Evolutionary conservation across 2,329 filamentous ascomycete genomes (phyloP), one percentile per base, ranked within the genome.

Genomic region (Ophiostoma tasmaniense): DNA sequence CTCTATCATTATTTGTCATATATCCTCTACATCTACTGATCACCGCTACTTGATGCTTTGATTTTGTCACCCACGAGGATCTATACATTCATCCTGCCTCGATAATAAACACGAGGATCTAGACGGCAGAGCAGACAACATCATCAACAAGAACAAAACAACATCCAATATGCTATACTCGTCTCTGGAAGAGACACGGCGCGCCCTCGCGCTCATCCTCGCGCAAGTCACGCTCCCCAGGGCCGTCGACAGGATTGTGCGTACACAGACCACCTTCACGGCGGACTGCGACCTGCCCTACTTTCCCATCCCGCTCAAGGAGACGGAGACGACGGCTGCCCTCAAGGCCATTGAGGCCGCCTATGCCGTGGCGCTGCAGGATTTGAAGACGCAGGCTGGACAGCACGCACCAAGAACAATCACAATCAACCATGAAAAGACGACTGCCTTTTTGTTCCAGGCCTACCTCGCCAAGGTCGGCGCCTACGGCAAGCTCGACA

Each of bases 381-480:
- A 87, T 74, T 75, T 89, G 25, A 64, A 71, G 74, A 33, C 33
- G 8, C 5, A 33, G 74, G 70, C 50, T 1, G 14, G 42, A 11
- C 64, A 17, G 7, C 1, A 20, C 2, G 25, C 22, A 13, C 28
- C 39, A 17, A 22, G 25, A 22, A 33, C 37, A 11, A 70, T 73
- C 42, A 67, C 33, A 79, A 79, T 87, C 33, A 81, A 86, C 72
- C 74, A 85, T n/a, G 84, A 77, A 72, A 80, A 80, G 73, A 81
- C 83, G 22, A 81, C 84, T 2, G 82, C 80, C 39, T 87, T 87
- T 71, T 74, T 87, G 20, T 85, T 87, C 76, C 85, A 84, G 13
- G 82, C 85, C 1, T 87, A 87, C 71, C 76, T 87, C 61, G 81
- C 83, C 52, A 86, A 82, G 11, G 79, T 87, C 62, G 83, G 81